A percentile compares a stretch with the other conserved stretches of the same genome.
Evolutionary conservation across 2,329 filamentous ascomycete genomes (phyloP).

Genomic region (Onygenales sp.): DNA sequence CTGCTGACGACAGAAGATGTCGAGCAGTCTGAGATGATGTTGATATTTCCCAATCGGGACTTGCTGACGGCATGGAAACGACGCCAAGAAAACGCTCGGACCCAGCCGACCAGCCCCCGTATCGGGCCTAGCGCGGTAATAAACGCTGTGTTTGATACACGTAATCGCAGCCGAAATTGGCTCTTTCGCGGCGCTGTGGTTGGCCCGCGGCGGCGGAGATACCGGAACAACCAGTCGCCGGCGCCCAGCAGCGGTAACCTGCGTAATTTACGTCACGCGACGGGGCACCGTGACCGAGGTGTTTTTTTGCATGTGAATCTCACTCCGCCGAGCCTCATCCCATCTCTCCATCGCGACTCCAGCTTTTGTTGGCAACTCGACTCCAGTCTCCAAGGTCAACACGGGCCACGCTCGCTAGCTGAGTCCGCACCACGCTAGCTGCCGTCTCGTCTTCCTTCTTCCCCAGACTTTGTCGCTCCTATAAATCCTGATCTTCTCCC

Average conservation of each 20-base stretch:
- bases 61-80: neutral
- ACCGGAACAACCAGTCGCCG: neutral
- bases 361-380: neutral
- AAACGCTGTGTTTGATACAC: neutral
- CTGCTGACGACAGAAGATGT: too few relatives aligned
- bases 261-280: neutral
- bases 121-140: neutral
- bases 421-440: neutral
- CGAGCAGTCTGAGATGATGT: too few relatives aligned
- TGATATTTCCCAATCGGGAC: neutral
- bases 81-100: neutral
- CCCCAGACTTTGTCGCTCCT: neutral
- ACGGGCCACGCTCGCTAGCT: too few relatives aligned
- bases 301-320: too few relatives aligned
- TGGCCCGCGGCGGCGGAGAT: neutral
- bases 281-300: neutral
- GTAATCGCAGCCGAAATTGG: neutral
- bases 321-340: neutral
- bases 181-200: neutral
- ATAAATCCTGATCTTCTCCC: conserved; percentile 1
- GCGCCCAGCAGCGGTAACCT: neutral
- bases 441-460: neutral
- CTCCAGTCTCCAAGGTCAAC: too few relatives aligned
- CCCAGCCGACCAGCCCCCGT: neutral
- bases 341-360: neutral